Evolutionary conservation across 345 rosid genomes (phyloP).

Genomic region (Populus alba): DNA sequence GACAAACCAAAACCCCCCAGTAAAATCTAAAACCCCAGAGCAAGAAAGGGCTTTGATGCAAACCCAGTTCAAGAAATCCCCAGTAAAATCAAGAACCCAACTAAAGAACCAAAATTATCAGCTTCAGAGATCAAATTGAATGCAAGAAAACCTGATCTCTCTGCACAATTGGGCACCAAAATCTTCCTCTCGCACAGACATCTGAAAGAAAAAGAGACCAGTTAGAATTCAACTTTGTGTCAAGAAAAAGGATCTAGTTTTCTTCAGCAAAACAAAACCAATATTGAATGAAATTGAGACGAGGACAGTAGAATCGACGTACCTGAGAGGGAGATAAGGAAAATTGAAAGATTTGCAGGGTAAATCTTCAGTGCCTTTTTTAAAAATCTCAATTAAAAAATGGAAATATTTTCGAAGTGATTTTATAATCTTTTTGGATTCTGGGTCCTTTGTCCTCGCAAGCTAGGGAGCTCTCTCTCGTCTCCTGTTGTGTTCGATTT

Average conservation of each 20-base stretch:
- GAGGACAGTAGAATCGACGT: slow-evolving; percentile 11
- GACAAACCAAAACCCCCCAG: slow-evolving; percentile 8
- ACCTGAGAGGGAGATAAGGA: slow-evolving; percentile 27
- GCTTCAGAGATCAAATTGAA: slow-evolving; percentile 23
- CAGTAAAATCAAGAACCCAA: slow-evolving; percentile 16
- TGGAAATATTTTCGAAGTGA: neutral
- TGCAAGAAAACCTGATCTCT: slow-evolving; percentile 2
- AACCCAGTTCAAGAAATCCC: slow-evolving; percentile 32
- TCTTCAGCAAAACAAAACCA: slow-evolving; percentile 4
- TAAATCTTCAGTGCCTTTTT: neutral
- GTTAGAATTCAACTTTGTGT: neutral
- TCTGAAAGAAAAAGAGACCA: slow-evolving; percentile 16
- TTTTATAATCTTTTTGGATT: slow-evolving; percentile 30
- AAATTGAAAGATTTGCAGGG: slow-evolving; percentile 16
- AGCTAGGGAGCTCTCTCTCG: neutral
- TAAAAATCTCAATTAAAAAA: slow-evolving; percentile 9
- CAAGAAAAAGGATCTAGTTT: slow-evolving; percentile 25
- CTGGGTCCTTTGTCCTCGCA: slow-evolving; percentile 2
- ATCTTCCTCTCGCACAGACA: slow-evolving; percentile 18
- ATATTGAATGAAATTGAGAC: neutral
- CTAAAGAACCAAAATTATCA: slow-evolving; percentile 19
- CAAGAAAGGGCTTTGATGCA: slow-evolving; percentile 28
- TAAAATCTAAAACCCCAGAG: slow-evolving; percentile 25
- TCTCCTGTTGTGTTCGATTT: neutral
- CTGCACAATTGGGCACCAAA: slow-evolving; percentile 17